Evolutionary conservation across 345 rosid genomes (phyloP).

Genomic region (Noccaea bulbosa): DNA sequence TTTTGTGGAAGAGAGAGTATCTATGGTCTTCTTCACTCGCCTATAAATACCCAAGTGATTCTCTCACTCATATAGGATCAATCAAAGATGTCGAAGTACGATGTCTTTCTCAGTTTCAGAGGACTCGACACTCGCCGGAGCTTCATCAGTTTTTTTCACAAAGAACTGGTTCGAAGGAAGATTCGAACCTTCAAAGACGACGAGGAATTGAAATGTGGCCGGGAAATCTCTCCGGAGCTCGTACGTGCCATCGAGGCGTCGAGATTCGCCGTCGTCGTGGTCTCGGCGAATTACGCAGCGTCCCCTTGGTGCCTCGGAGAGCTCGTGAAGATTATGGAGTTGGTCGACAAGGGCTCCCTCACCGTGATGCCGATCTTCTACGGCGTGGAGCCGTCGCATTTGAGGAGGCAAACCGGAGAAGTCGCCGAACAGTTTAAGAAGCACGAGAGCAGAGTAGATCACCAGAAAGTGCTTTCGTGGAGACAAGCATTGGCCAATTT

Average conservation of each 20-base stretch:
- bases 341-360: background rate
- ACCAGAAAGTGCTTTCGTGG: slow-evolving; percentile 32
- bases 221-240: slow-evolving; percentile 31
- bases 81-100: slow-evolving; percentile 14
- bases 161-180: slow-evolving; percentile 4
- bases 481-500: slow-evolving; percentile 35
- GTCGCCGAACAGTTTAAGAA: slow-evolving; percentile 36
- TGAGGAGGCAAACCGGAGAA: slow-evolving; percentile 25
- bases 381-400: slow-evolving; percentile 32
- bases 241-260: slow-evolving; percentile 37
- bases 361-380: slow-evolving; percentile 44
- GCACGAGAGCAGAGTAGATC: slow-evolving; percentile 27
- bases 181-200: slow-evolving; percentile 41
- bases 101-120: slow-evolving; percentile 46
- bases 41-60: background rate
- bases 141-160: slow-evolving; percentile 38
- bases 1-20: background rate
- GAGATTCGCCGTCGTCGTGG: slow-evolving; percentile 29
- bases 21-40: too few species aligned
- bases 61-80: background rate
- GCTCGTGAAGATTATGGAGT: slow-evolving; percentile 35
- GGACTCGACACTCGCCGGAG: slow-evolving; percentile 39
- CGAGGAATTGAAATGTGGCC: slow-evolving; percentile 30
- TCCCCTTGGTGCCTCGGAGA: slow-evolving; percentile 43
- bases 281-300: slow-evolving; percentile 35